Evolutionary conservation across 2,329 filamentous ascomycete species (phyloP), one percentile per base, ranked within the genome.

Genomic region (Dothiorella sarmentorum): DNA sequence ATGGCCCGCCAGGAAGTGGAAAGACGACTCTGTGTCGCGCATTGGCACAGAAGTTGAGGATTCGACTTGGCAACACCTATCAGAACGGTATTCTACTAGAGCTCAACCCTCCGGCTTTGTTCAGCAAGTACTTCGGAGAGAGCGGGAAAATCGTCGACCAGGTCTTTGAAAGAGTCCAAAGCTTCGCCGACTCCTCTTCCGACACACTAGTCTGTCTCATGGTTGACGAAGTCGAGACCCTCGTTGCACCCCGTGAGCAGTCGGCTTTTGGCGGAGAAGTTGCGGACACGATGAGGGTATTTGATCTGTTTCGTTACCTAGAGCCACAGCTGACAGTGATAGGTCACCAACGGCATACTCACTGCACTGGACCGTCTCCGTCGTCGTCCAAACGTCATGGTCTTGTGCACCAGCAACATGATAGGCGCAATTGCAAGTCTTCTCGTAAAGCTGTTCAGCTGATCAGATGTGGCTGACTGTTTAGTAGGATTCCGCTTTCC

Each of bases 341-440:
- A 73, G 67, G 71, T 78, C 4, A 79, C 79, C 0, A 81, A 81
- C 60, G 75, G 80, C 55, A 68, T 82, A 0, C 72, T 82, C 0
- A 78, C 74, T 9, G 76, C 73, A 0, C 70, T 82, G 15, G 79
- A 82, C 62, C 71, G 72, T 4, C 61, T 81, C 1, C 69, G 74
- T 22, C 61, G 68, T 26, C 66, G 73, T 22, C 65, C 70, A 0
- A 81, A 82, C 60, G 71, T 82, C 20, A 63, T 81, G 24, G 70
- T 80, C 6, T 66, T 81, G 29, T 81, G 77, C 64, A 81, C 80
- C 0, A 81, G 75, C 66, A 82, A 82, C 56, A 64, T 81, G 7
- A 66, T 78, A 13, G 67, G 65, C 11, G 74, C 73, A 7, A 69
- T 81, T 62, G 53, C 45, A 29, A 13, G 53, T 24, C 9, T n/a